Percentiles rank a stretch among this genome's conserved stretches.
Evolutionary conservation across 306 rosid genomes (phyloP).

Genomic region (Glycine latifolia): DNA sequence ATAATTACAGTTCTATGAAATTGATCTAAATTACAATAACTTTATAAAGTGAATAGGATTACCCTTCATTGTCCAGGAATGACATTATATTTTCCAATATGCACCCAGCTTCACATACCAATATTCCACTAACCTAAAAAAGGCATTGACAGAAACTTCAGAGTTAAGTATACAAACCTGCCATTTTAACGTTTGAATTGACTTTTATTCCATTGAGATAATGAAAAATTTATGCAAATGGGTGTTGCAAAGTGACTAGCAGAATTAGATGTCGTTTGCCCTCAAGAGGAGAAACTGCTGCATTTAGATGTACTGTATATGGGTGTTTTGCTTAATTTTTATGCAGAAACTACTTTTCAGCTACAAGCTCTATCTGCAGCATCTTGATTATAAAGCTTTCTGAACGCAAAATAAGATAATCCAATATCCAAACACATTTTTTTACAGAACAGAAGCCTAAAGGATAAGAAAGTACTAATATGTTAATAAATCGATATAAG

Average conservation of each 20-base stretch:
- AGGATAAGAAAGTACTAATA: not conserved
- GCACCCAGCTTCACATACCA: slow-evolving; percentile 98
- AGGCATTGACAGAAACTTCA: slow-evolving; percentile 44
- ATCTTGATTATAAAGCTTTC: slow-evolving; percentile 7
- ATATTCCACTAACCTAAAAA: slow-evolving; percentile 92
- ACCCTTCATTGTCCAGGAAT: slow-evolving; percentile 90
- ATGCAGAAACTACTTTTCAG: slow-evolving; percentile 21
- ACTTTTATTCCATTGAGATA: slow-evolving; percentile 19
- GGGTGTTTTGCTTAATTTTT: slow-evolving; percentile 13
- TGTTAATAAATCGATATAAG: not conserved
- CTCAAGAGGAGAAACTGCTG: not conserved
- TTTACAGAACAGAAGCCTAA: not conserved
- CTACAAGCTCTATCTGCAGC: slow-evolving; percentile 16
- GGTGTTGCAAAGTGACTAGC: slow-evolving; percentile 22
- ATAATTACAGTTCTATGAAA: slow-evolving; percentile 7
- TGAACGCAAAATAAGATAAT: slow-evolving; percentile 31
- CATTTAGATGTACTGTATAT: slow-evolving; percentile 8
- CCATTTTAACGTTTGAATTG: slow-evolving; percentile 14
- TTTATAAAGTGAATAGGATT: slow-evolving; percentile 50
- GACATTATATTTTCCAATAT: slow-evolving; percentile 87
- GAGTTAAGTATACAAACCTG: slow-evolving; percentile 31
- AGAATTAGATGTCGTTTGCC: slow-evolving; percentile 6
- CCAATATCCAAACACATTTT: slow-evolving; percentile 20
- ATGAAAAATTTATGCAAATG: slow-evolving; percentile 27
- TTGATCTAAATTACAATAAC: slow-evolving; percentile 22